phyloP scores from a whole-genome alignment of 805 yeast genomes.

The Wickerhamomyces pijperi region DNA sequence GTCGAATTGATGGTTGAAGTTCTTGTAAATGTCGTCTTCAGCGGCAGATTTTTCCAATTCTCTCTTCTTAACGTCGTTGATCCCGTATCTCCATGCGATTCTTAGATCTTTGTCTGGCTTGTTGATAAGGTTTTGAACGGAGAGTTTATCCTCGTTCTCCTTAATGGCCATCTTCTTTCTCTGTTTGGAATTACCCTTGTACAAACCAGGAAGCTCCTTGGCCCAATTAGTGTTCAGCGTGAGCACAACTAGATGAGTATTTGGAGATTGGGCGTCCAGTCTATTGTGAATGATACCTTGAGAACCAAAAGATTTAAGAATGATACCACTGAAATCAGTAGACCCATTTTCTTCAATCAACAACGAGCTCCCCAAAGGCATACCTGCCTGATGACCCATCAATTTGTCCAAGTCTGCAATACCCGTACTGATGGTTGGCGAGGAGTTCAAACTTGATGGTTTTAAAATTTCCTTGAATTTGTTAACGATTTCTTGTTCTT shows the following conservation, averaged over 20 bases:
- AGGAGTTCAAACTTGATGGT: conserved; percentile 67
- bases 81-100: conserved; percentile 92
- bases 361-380: conserved; percentile 67
- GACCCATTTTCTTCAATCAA: conserved; percentile 77
- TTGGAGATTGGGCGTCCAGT: conserved; percentile 25
- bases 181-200: conserved; percentile 57
- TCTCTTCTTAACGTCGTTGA: conserved; percentile 23
- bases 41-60: conserved; percentile 11
- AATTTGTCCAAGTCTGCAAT: conserved; percentile 63
- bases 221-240: conserved; percentile 52
- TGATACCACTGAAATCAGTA: conserved; percentile 72
- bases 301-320: conserved; percentile 59
- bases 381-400: conserved; percentile 62
- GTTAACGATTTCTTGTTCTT: conserved; percentile 7
- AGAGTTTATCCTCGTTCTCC: conserved; percentile 49
- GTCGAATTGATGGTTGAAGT: conserved; percentile 62
- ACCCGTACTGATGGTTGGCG: conserved; percentile 74
- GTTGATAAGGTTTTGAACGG: conserved; percentile 50
- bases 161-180: conserved; percentile 47
- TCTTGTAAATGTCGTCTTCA: conserved; percentile 29
- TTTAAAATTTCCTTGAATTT: conserved; percentile 40
- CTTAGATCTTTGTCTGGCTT: conserved; percentile 39
- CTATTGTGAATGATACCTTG: conserved; percentile 68
- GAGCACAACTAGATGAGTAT: conserved; percentile 54
- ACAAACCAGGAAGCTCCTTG: conserved; percentile 65